A percentile compares a stretch with the other conserved stretches of the same genome.
Conservation (phyloP, 371 early-diverging fungal species). For the Scutellospora calospora region DNA sequence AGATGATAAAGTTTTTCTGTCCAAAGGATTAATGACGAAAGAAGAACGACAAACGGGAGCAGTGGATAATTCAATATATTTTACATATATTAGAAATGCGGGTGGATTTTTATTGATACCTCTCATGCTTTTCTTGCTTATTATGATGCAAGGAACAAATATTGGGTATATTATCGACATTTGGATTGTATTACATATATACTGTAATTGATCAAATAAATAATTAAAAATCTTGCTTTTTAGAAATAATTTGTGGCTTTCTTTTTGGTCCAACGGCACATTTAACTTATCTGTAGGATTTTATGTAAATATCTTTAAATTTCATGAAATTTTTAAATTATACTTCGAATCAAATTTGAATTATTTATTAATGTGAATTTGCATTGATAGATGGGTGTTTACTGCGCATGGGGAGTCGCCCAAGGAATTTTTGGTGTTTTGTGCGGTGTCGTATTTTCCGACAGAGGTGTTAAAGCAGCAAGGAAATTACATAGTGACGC, state of each 20-base stretch:
- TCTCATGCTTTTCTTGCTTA: slow-evolving; percentile 57
- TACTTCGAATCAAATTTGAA: slow-evolving; percentile 36
- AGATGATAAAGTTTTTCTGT: not conserved
- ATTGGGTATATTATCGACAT: slow-evolving; percentile 50
- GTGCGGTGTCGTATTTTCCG: slow-evolving; percentile 47
- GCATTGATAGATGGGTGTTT: slow-evolving; percentile 52
- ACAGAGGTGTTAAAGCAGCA: slow-evolving; percentile 55
- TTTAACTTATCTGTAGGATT: not conserved
- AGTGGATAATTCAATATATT: slow-evolving; percentile 67
- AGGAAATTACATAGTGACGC: slow-evolving; percentile 59
- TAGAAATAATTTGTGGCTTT: slow-evolving; percentile 19
- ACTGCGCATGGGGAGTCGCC: slow-evolving; percentile 51
- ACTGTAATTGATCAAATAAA: not conserved
- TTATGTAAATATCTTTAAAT: not conserved
- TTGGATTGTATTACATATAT: not conserved
- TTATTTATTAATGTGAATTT: slow-evolving; percentile 42
- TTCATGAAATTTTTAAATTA: slow-evolving; percentile 37
- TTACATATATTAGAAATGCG: slow-evolving; percentile 67
- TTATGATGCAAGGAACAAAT: slow-evolving; percentile 57
- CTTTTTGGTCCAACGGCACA: not conserved
- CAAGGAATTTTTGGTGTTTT: slow-evolving; percentile 49
- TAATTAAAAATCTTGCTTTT: not conserved
- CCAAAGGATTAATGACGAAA: slow-evolving; percentile 50
- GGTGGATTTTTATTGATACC: slow-evolving; percentile 69
- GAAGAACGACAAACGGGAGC: slow-evolving; percentile 62